Conservation (phyloP, 1,284 basidiomycete species). For the Ustilago sp. region DNA sequence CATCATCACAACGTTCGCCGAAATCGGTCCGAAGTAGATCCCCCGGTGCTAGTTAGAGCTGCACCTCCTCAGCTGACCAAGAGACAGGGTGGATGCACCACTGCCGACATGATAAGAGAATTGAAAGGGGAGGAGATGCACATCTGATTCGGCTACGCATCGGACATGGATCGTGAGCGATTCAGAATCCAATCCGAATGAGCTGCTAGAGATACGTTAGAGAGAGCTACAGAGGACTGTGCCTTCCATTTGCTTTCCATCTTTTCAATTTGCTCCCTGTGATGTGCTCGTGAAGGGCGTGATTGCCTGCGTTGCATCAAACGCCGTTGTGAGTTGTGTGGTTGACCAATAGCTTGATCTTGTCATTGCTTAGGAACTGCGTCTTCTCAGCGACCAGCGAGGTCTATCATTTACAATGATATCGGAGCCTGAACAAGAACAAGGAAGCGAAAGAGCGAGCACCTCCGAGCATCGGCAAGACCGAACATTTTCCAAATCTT, state of each 20-base stretch:
- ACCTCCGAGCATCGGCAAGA: conserved; percentile 3
- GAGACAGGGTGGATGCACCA: neutral
- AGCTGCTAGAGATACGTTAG: neutral
- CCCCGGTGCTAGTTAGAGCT: neutral
- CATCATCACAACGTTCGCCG: neutral
- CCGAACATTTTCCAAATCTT: neutral
- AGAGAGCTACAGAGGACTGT: neutral
- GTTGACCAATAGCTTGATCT: neutral
- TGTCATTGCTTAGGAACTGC: too few species aligned
- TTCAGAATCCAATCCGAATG: conserved; percentile 10
- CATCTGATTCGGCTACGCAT: neutral
- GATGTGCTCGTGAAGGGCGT: neutral
- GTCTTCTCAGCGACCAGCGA: neutral
- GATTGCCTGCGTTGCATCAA: neutral
- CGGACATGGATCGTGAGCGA: conserved; percentile 5
- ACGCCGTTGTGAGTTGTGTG: neutral
- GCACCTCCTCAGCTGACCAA: neutral
- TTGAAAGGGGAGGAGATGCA: neutral
- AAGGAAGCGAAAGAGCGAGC: neutral
- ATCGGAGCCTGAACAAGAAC: neutral
- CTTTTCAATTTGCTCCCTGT: neutral
- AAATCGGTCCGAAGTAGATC: conserved; percentile 2
- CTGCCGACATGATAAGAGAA: neutral
- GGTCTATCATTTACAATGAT: neutral
- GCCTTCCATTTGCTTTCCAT: neutral